These are phyloP conservation scores for Wickerhamiella australiensis DNA, from an alignment of 805 yeast species.

Conservation along the genomic window DNA sequence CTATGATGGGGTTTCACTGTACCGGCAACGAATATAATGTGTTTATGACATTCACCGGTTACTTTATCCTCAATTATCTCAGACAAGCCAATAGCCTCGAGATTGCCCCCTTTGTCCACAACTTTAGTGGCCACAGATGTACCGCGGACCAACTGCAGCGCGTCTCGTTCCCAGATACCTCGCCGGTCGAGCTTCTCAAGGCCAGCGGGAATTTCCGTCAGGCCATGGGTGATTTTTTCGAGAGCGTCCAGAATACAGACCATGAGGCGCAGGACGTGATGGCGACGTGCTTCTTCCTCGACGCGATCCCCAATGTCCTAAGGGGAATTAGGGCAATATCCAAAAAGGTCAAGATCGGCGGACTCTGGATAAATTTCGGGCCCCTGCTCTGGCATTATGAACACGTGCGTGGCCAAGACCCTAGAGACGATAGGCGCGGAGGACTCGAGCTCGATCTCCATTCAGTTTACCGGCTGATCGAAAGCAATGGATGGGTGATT, in stretches of 20 bases:
- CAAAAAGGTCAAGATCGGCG: conserved; percentile 34
- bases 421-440: conserved; percentile 32
- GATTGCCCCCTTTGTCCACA: conserved; percentile 40
- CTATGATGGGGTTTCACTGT: conserved; percentile 36
- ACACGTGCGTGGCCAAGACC: conserved; percentile 22
- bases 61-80: conserved; percentile 23
- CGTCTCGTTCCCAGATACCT: conserved; percentile 30
- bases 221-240: conserved; percentile 61
- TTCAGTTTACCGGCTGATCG: conserved; percentile 39
- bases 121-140: conserved; percentile 51
- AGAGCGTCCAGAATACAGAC: conserved; percentile 55
- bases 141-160: conserved; percentile 42
- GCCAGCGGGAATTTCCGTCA: conserved; percentile 41
- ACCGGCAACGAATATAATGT: conserved; percentile 73
- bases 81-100: conserved; percentile 12
- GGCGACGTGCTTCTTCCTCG: conserved; percentile 60
- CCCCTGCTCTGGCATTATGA: conserved; percentile 58
- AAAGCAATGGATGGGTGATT: conserved; percentile 41
- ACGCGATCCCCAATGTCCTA: conserved; percentile 76
- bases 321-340: conserved; percentile 59
- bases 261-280: conserved; percentile 26
- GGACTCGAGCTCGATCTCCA: conserved; percentile 52
- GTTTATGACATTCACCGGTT: conserved; percentile 56
- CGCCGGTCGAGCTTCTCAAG: conserved; percentile 17
- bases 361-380: conserved; percentile 72